A percentile compares a stretch with the other conserved stretches of the same genome.
phyloP scores from a whole-genome alignment of 306 rosid genomes.

The Vigna mungo region DNA sequence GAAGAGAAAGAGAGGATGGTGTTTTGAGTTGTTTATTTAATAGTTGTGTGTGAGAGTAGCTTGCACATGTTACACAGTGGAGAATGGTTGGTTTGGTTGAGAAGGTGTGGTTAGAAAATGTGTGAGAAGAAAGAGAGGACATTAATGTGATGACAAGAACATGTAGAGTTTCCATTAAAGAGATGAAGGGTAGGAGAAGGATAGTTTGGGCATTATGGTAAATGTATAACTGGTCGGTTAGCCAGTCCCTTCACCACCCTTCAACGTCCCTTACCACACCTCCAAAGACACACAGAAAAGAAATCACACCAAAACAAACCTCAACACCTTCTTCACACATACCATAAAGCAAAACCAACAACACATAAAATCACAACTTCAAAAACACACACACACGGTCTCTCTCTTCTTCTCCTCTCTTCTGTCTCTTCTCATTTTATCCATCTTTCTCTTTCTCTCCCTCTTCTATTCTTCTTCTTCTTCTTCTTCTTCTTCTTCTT shows the following conservation, averaged over 20 bases:
- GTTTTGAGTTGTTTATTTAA: neutral
- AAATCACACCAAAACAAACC: constrained; percentile 43
- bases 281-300: constrained; percentile 48
- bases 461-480: neutral
- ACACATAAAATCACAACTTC: constrained; percentile 10
- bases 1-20: neutral
- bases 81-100: neutral
- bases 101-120: neutral
- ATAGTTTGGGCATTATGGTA: constrained; percentile 39
- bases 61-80: neutral
- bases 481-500: constrained; percentile 12
- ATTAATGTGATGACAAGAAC: constrained; percentile 35
- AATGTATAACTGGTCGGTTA: constrained; percentile 63
- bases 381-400: constrained; percentile 38
- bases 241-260: constrained; percentile 64
- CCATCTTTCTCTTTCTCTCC: neutral
- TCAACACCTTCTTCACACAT: neutral
- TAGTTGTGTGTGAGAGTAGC: neutral
- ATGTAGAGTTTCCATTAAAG: constrained; percentile 42
- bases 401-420: constrained; percentile 12
- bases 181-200: constrained; percentile 51
- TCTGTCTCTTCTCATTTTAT: constrained; percentile 37
- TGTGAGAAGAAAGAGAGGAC: constrained; percentile 9
- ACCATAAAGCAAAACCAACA: constrained; percentile 50
- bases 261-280: constrained; percentile 76